Conservation (phyloP, 768 basidiomycete species). For the Grammothele lineata region DNA sequence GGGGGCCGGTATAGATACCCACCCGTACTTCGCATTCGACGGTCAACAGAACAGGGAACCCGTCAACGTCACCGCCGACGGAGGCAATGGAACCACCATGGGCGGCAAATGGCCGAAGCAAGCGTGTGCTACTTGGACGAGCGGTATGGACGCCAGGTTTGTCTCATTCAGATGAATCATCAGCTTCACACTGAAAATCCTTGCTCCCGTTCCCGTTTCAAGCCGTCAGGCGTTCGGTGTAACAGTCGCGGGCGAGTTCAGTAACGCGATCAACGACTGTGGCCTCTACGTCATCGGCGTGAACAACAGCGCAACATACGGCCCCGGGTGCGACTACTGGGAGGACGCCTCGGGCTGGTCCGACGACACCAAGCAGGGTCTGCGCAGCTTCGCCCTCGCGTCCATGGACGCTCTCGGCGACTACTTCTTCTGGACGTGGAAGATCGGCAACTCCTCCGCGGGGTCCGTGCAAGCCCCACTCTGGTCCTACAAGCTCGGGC, state of each 20-base stretch:
- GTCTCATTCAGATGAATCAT: neutral
- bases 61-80: conserved; percentile 24
- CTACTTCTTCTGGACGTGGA: conserved; percentile 80
- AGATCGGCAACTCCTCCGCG: conserved; percentile 53
- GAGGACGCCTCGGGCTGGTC: conserved; percentile 47
- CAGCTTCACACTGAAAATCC: neutral
- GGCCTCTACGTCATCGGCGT: conserved; percentile 42
- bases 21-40: conserved; percentile 43
- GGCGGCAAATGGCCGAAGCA: conserved; percentile 27
- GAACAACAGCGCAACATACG: conserved; percentile 33
- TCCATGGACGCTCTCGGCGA: conserved; percentile 64
- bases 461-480: conserved; percentile 46
- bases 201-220: conserved; percentile 6
- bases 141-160: conserved; percentile 38
- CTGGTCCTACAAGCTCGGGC: conserved; percentile 67
- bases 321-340: conserved; percentile 36
- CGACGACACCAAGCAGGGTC: conserved; percentile 42
- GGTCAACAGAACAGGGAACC: conserved; percentile 27
- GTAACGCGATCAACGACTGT: conserved; percentile 60
- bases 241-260: conserved; percentile 70
- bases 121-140: conserved; percentile 44
- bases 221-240: conserved; percentile 58
- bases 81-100: conserved; percentile 25
- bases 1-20: no score
- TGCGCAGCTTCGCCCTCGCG: conserved; percentile 45